Conservation (phyloP, 495 filamentous ascomycete genomes). For the Amorphotheca resinae region DNA sequence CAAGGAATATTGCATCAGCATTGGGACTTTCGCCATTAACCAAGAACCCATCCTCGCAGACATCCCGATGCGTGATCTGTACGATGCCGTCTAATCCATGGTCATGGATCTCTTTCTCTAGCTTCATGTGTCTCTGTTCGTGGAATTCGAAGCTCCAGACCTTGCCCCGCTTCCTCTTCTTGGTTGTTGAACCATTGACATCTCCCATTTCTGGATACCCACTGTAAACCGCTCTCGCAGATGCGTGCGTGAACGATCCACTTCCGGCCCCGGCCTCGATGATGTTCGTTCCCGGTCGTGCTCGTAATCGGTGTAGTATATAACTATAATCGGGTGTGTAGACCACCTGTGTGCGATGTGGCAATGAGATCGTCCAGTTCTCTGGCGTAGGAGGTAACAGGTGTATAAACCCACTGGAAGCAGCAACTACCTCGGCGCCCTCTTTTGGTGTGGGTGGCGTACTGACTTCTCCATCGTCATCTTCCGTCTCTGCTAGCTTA, state of each 20-base stretch:
- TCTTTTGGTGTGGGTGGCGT: slow-evolving; percentile 11
- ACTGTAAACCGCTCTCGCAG: slow-evolving; percentile 76
- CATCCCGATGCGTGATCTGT: slow-evolving; percentile 78
- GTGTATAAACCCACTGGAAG: slow-evolving; percentile 77
- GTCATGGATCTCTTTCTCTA: slow-evolving; percentile 58
- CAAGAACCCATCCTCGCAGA: slow-evolving; percentile 77
- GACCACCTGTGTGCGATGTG: slow-evolving; percentile 93
- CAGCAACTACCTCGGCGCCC: slow-evolving; percentile 35
- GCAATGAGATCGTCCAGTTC: slow-evolving; percentile 78
- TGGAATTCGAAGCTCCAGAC: slow-evolving; percentile 95
- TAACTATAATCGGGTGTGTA: slow-evolving; percentile 98
- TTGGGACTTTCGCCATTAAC: slow-evolving; percentile 42
- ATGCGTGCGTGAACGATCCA: slow-evolving; percentile 89
- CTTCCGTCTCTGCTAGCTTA: slow-evolving; percentile 17
- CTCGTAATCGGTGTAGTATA: slow-evolving; percentile 76
- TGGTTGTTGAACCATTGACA: slow-evolving; percentile 1
- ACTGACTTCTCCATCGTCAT: slow-evolving; percentile 11
- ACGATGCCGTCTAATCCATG: slow-evolving; percentile 67
- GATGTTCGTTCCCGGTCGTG: slow-evolving; percentile 61
- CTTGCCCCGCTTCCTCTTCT: slow-evolving; percentile 43
- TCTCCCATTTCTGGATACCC: slow-evolving; percentile 44
- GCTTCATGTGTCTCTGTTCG: slow-evolving; percentile 55
- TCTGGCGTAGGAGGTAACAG: slow-evolving; percentile 86
- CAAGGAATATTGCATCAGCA: slow-evolving; percentile 78
- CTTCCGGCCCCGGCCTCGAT: slow-evolving; percentile 94